Base-by-base conservation (phyloP, 495 filamentous ascomycete species). In the Lasiosphaeria ovina region DNA sequence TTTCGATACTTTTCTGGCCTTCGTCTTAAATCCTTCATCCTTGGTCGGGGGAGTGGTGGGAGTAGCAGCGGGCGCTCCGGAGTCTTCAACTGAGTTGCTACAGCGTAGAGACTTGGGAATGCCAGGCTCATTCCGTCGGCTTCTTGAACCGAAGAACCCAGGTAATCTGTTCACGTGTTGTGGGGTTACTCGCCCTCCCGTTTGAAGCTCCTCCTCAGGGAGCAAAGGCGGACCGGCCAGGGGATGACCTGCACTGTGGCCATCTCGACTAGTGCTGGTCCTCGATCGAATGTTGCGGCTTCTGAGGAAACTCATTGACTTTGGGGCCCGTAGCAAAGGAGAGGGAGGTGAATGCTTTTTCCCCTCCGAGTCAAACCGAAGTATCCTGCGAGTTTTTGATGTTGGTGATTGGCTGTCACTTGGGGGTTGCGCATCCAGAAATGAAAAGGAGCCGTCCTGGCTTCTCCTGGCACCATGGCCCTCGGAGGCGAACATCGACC, bases 401-500 rank as follows among this genome's bases (percentile, higher is more conserved):
- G 57, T 11, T n/a, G 62, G 55, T 9, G 59, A 50, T 52, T 40
- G 54, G 58, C 58, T 54, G 49, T 32, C 58, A 56, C 7, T 66
- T 40, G 51, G 63, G 6, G 51, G 40, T n/a, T 40, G 59, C 12
- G 40, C 52, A 16, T 45, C 31, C 38, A 48, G n/a, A 10, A 55
- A 55, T 4, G 48, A 54, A 14, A n/a, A 9, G 7, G 60, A 45
- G n/a, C 54, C 51, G 2, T 62, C 62, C 1, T 65, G 61, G 34
- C 55, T 58, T 14, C 35, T 54, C 17, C 58, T 58, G 24, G 55
- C 55, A 3, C 61, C 68, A 6, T 74, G 68, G 38, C 77, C 71
- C 38, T 79, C 81, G 45, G 78, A 75, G 11, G 83, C 79, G 63
- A 89, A 86, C 84, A 91, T 84, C 0, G 90, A 92, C 66, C 81